A percentile compares a stretch with the other conserved stretches of the same genome.
These are phyloP conservation scores for Rhynchosporium graminicola DNA, from an alignment of 2,329 filamentous ascomycete genomes.

Conservation along the genomic window DNA sequence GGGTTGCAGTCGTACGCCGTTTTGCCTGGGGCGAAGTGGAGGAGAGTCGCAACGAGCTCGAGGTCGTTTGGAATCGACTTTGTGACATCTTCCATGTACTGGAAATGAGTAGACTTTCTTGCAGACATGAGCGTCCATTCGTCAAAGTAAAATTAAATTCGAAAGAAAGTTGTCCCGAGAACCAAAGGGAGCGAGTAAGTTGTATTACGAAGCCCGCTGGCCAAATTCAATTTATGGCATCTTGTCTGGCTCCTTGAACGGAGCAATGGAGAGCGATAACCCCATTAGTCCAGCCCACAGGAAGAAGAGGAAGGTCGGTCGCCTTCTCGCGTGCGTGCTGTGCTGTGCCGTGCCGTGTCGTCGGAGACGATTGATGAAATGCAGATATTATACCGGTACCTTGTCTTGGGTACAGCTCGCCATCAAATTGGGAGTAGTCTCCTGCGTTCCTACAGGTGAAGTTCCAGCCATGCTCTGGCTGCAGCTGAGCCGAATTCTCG, in stretches of 20 bases:
- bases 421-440: background rate
- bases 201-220: background rate
- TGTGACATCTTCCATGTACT: background rate
- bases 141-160: background rate
- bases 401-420: background rate
- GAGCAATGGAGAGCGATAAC: background rate
- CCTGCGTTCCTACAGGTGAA: background rate
- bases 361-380: background rate
- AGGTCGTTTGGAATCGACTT: slow-evolving; percentile 5
- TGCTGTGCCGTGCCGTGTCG: background rate
- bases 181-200: background rate
- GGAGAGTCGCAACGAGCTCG: background rate
- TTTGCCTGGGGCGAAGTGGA: background rate
- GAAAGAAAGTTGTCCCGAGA: too few relatives aligned
- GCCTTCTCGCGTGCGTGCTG: background rate
- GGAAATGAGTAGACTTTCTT: background rate
- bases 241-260: background rate
- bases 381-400: background rate
- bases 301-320: background rate
- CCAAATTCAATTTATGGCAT: background rate
- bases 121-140: background rate
- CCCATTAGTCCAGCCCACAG: too few relatives aligned
- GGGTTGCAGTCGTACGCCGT: background rate
- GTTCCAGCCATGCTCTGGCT: background rate
- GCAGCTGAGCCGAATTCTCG: background rate